phyloP scores from a whole-genome alignment of 129 eudicot species.

The Flaveria linearis region DNA sequence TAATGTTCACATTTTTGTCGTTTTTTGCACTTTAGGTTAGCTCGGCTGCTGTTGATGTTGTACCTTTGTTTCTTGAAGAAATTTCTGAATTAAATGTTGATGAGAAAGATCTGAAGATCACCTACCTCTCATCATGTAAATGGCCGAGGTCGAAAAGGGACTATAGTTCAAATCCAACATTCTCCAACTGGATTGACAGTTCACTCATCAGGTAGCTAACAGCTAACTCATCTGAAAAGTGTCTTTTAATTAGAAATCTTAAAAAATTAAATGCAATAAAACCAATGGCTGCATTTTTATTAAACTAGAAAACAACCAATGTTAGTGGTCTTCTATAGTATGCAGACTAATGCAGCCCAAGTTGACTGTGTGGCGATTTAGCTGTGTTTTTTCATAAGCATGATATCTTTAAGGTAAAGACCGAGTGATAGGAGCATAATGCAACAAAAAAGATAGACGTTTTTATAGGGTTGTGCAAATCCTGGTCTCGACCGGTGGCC shows the following conservation, averaged over 20 bases:
- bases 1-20: neutral
- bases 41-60: conserved; percentile 75
- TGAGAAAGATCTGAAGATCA: conserved; percentile 59
- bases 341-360: neutral
- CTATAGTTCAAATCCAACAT: conserved; percentile 59
- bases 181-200: conserved; percentile 74
- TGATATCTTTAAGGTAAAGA: neutral
- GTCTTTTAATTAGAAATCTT: neutral
- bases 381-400: neutral
- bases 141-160: conserved; percentile 34
- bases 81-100: conserved; percentile 53
- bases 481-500: too few relatives aligned
- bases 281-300: neutral
- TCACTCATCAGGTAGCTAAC: conserved; percentile 62
- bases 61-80: conserved; percentile 81
- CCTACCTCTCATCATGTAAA: conserved; percentile 38
- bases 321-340: neutral
- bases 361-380: neutral
- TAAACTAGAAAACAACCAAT: neutral
- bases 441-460: neutral
- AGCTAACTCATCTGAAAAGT: conserved; percentile 9
- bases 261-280: neutral
- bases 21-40: conserved; percentile 43
- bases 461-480: neutral
- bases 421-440: neutral